Evolutionary conservation across 2,329 filamentous ascomycete species (phyloP).

Genomic region (Thelonectria discophora): DNA sequence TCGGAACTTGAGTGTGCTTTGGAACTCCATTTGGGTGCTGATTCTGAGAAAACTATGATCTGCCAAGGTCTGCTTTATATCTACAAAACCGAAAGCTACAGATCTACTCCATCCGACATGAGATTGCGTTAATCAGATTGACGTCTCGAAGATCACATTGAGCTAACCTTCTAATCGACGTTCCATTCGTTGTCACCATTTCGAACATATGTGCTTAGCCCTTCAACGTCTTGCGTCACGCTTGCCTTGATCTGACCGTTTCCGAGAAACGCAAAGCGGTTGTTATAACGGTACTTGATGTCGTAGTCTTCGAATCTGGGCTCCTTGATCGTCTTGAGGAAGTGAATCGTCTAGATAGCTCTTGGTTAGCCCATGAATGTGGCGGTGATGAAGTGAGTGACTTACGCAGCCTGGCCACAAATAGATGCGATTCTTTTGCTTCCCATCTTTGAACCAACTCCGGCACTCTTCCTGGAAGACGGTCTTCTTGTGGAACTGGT

Average conservation of each 20-base stretch:
- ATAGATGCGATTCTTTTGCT: constrained; percentile 46
- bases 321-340: constrained; percentile 49
- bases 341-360: constrained; percentile 45
- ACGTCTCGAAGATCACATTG: neutral
- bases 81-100: neutral
- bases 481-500: constrained; percentile 46
- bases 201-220: constrained; percentile 55
- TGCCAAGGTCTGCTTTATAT: neutral
- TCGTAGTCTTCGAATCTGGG: constrained; percentile 47
- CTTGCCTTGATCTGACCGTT: constrained; percentile 57
- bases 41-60: neutral
- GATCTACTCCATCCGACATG: neutral
- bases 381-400: neutral
- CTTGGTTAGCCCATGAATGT: neutral
- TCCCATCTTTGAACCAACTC: constrained; percentile 49
- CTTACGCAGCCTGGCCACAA: constrained; percentile 47
- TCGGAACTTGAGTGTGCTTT: no score
- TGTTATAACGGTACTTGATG: constrained; percentile 47
- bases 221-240: constrained; percentile 49
- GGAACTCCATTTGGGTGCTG: no score
- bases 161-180: constrained; percentile 45
- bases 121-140: neutral
- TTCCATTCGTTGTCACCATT: constrained; percentile 55
- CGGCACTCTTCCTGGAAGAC: constrained; percentile 48
- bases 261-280: constrained; percentile 50